A percentile compares a stretch with the other conserved stretches of the same genome.
phyloP scores from a whole-genome alignment of 2,329 filamentous ascomycete species.

The Metarhizium humberi region DNA sequence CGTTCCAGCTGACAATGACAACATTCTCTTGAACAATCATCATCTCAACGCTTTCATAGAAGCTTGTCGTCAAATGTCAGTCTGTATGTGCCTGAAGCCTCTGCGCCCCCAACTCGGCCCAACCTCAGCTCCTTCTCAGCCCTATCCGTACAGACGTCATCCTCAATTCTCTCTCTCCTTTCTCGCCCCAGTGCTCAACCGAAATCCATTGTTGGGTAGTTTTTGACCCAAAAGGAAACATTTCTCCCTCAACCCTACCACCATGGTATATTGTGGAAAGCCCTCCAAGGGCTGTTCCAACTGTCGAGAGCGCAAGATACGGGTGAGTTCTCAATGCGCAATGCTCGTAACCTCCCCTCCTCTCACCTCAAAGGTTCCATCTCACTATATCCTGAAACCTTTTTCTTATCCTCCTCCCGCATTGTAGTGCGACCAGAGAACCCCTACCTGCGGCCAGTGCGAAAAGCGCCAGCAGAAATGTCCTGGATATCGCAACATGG shows the following conservation, averaged over 20 bases:
- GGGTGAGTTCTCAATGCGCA: conserved; percentile 29
- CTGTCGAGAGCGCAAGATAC: conserved; percentile 46
- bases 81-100: neutral
- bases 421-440: conserved; percentile 41
- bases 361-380: conserved; percentile 4
- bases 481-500: conserved; percentile 45
- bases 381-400: neutral
- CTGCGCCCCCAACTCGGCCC: too few relatives aligned
- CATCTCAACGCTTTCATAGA: neutral
- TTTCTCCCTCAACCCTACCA: neutral
- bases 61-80: neutral
- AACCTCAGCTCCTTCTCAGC: neutral
- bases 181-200: neutral
- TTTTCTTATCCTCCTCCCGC: neutral
- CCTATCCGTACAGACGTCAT: neutral
- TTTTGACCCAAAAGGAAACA: too few relatives aligned
- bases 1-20: too few relatives aligned
- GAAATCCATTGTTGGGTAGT: too few relatives aligned
- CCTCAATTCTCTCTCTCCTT: neutral
- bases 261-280: conserved; percentile 50
- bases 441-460: conserved; percentile 45
- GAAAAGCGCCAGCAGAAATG: conserved; percentile 41
- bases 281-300: conserved; percentile 47
- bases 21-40: too few relatives aligned
- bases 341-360: neutral